phyloP scores from a whole-genome alignment of 768 basidiomycete genomes.

The Lepiota venenata region DNA sequence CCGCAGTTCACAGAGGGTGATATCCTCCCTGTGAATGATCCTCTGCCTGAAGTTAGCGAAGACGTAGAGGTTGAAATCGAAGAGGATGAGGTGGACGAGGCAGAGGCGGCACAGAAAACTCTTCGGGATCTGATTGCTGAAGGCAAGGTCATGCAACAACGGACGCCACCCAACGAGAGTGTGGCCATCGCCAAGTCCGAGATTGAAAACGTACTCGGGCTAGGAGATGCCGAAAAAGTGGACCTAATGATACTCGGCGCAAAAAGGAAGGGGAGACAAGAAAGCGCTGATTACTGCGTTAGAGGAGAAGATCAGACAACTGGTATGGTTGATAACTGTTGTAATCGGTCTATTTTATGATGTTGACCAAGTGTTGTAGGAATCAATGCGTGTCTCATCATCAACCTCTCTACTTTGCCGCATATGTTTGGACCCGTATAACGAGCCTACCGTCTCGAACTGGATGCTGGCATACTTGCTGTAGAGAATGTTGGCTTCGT shows the following conservation, averaged over 20 bases:
- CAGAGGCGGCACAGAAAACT: slow-evolving; percentile 30
- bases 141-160: slow-evolving; percentile 35
- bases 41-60: slow-evolving; percentile 24
- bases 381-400: slow-evolving; percentile 38
- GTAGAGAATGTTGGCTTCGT: slow-evolving; percentile 79
- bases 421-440: slow-evolving; percentile 77
- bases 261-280: slow-evolving; percentile 43
- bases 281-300: slow-evolving; percentile 49
- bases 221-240: slow-evolving; percentile 41
- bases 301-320: slow-evolving; percentile 55
- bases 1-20: slow-evolving; percentile 78
- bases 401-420: slow-evolving; percentile 56
- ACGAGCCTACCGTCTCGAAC: slow-evolving; percentile 77
- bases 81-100: slow-evolving; percentile 31
- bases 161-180: slow-evolving; percentile 16
- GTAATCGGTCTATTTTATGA: background rate
- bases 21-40: slow-evolving; percentile 38
- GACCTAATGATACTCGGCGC: slow-evolving; percentile 50
- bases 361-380: slow-evolving; percentile 27
- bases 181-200: slow-evolving; percentile 24
- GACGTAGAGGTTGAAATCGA: slow-evolving; percentile 44
- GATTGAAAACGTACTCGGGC: slow-evolving; percentile 36
- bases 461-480: slow-evolving; percentile 88
- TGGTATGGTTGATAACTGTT: slow-evolving; percentile 38
- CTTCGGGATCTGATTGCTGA: slow-evolving; percentile 53